These are phyloP conservation scores for Pelargonium australe DNA, from an alignment of 441 rosid species.

Conservation along the genomic window DNA sequence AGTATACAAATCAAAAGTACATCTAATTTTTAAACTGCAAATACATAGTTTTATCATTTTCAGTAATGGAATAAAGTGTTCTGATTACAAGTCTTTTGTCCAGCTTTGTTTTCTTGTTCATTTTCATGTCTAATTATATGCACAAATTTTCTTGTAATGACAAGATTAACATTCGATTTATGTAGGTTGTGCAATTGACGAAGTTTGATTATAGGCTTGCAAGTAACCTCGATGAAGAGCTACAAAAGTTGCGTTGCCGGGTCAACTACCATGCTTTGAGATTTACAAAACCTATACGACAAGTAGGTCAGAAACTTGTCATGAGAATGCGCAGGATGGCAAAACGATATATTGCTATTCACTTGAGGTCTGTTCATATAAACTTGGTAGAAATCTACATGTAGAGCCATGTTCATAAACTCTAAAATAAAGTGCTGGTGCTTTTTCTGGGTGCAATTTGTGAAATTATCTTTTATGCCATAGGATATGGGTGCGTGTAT, in stretches of 20 bases:
- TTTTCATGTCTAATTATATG: neutral
- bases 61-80: neutral
- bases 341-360: slow-evolving; percentile 73
- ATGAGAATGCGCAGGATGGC: slow-evolving; percentile 72
- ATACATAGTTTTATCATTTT: neutral
- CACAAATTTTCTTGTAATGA: slow-evolving; percentile 9
- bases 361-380: slow-evolving; percentile 53
- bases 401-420: neutral
- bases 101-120: neutral
- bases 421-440: neutral
- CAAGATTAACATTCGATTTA: slow-evolving; percentile 23
- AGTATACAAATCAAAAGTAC: neutral
- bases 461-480: neutral
- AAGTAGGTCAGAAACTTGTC: slow-evolving; percentile 69
- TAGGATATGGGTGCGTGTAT: neutral
- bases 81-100: neutral
- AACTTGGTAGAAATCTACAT: neutral
- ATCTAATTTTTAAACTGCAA: neutral
- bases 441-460: neutral
- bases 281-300: slow-evolving; percentile 74
- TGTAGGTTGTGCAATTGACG: slow-evolving; percentile 91
- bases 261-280: slow-evolving; percentile 84
- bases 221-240: slow-evolving; percentile 72
- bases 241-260: slow-evolving; percentile 87
- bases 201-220: slow-evolving; percentile 97